Conservation (phyloP, 2,329 filamentous ascomycete genomes). For the Fonsecaea monophora region DNA sequence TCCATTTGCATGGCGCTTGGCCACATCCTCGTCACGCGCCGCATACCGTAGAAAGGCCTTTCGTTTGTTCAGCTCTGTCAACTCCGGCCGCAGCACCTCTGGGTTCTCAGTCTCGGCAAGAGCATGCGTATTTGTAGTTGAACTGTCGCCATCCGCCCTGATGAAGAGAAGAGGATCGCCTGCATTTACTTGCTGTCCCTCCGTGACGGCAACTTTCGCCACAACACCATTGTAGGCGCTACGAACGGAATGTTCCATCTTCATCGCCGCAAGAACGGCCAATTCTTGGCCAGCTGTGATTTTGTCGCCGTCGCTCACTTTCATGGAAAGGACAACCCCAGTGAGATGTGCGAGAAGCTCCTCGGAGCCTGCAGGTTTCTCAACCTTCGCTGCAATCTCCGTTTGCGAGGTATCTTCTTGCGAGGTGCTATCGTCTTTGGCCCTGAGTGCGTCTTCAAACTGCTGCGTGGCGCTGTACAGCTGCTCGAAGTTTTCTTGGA, state of each 20-base stretch:
- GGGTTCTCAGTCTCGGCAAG: constrained; percentile 29
- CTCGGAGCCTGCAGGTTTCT: constrained; percentile 34
- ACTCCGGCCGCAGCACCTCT: constrained; percentile 32
- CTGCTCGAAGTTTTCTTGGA: constrained; percentile 32
- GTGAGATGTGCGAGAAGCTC: constrained; percentile 32
- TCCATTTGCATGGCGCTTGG: constrained; percentile 35
- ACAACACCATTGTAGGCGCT: constrained; percentile 33
- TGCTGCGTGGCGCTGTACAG: constrained; percentile 32
- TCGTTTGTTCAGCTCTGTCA: constrained; percentile 35
- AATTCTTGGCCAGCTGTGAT: constrained; percentile 36
- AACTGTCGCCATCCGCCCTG: constrained; percentile 28
- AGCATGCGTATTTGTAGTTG: constrained; percentile 29
- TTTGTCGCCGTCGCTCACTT: constrained; percentile 34
- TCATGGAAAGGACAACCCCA: constrained; percentile 32
- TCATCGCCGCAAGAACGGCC: constrained; percentile 34
- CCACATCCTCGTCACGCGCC: constrained; percentile 31
- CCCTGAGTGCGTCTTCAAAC: constrained; percentile 31
- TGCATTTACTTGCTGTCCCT: constrained; percentile 34
- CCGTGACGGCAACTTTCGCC: constrained; percentile 32
- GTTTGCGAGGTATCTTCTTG: constrained; percentile 24
- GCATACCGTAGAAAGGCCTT: constrained; percentile 33
- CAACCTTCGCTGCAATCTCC: constrained; percentile 28
- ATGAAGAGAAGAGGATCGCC: constrained; percentile 34
- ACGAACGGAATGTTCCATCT: constrained; percentile 36
- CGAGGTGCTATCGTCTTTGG: constrained; percentile 22